A percentile compares a stretch with the other conserved stretches of the same genome.
These are phyloP conservation scores for Saccharum hybrid DNA, from an alignment of 202 grass and related monocot genomes.

Conservation along the genomic window DNA sequence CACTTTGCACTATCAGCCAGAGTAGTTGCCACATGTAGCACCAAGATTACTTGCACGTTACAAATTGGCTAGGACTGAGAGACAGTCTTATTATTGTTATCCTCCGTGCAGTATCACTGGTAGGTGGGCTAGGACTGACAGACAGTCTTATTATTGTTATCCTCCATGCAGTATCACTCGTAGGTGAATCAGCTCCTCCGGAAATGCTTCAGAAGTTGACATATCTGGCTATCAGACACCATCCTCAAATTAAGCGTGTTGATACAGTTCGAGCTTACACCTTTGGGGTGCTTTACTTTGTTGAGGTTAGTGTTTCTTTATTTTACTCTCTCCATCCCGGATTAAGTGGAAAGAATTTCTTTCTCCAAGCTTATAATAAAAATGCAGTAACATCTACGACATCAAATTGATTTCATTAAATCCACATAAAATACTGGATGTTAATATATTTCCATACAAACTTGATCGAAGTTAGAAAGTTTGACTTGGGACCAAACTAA, in stretches of 20 bases:
- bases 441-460: too few species aligned
- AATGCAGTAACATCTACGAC: too few species aligned
- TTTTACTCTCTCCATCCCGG: too few species aligned
- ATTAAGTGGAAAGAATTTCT: too few species aligned
- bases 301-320: too few species aligned
- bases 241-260: too few species aligned
- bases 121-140: conserved; percentile 44
- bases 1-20: background rate
- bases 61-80: background rate
- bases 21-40: conserved; percentile 14
- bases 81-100: conserved; percentile 3
- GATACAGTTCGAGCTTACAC: too few species aligned
- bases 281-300: too few species aligned
- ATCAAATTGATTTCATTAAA: too few species aligned
- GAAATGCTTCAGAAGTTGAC: conserved; percentile 99
- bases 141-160: conserved; percentile 12
- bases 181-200: conserved; percentile 88
- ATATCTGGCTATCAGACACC: conserved; percentile 68
- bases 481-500: background rate
- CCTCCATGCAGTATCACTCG: conserved; percentile 74
- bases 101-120: conserved; percentile 72
- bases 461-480: too few species aligned
- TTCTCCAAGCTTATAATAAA: too few species aligned
- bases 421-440: too few species aligned
- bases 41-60: conserved; percentile 16